phyloP scores from a whole-genome alignment of 495 filamentous ascomycete genomes.

The Talaromyces borbonicus region DNA sequence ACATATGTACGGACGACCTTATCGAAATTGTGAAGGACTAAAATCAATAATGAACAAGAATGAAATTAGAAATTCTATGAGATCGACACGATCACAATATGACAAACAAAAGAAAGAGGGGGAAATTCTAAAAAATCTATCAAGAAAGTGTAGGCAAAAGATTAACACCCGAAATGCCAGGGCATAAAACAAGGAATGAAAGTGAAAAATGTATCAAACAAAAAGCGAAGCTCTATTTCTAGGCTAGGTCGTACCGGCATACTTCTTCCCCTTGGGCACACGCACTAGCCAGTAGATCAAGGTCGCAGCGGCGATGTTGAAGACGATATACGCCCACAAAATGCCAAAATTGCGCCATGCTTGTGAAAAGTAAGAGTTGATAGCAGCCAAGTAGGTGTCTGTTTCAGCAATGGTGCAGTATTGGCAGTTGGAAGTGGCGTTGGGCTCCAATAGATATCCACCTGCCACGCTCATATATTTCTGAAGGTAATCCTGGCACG shows the following conservation, averaged over 20 bases:
- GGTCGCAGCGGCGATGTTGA: constrained; percentile 66
- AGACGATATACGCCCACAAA: constrained; percentile 60
- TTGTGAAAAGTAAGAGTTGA: constrained; percentile 43
- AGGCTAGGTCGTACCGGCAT: background rate
- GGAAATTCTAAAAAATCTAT: background rate
- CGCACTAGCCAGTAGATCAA: constrained; percentile 70
- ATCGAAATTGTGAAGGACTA: too few relatives aligned
- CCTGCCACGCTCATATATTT: constrained; percentile 34
- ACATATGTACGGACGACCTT: too few relatives aligned
- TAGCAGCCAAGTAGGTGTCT: constrained; percentile 47
- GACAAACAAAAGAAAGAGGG: background rate
- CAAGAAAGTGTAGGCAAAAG: background rate
- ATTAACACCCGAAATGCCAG: background rate
- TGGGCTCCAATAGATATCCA: constrained; percentile 45
- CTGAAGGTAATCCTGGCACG: constrained; percentile 48
- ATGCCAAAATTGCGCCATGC: constrained; percentile 66
- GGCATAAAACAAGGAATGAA: too few relatives aligned
- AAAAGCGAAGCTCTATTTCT: too few relatives aligned
- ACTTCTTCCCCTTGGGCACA: constrained; percentile 55
- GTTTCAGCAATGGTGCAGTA: constrained; percentile 53
- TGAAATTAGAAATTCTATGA: too few relatives aligned
- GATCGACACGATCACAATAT: too few relatives aligned
- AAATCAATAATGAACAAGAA: too few relatives aligned
- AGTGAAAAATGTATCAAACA: background rate
- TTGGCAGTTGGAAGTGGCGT: constrained; percentile 42